phyloP scores from a whole-genome alignment of 257 asterid species.

The Nicotiana otophora region DNA sequence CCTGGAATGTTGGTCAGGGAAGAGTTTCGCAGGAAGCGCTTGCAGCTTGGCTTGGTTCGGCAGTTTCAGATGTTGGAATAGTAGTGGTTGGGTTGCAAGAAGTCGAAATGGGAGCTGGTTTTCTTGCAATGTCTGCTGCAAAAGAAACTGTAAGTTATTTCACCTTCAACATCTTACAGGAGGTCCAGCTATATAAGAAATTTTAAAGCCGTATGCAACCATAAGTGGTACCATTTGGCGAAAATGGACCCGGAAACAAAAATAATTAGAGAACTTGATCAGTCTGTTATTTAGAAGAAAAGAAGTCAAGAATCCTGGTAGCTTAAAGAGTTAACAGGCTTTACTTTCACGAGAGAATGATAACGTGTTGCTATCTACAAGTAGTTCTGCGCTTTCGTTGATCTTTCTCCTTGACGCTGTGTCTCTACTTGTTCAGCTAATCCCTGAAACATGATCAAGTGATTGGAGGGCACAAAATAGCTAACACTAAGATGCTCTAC shows the following conservation, averaged over 20 bases:
- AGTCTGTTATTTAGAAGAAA: not conserved
- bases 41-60: constrained; percentile 77
- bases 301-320: not conserved
- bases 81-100: constrained; percentile 91
- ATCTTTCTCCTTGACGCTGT: not conserved
- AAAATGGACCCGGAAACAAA: not conserved
- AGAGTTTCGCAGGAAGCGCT: constrained; percentile 87
- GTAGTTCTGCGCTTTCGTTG: not conserved
- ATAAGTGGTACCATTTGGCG: not conserved
- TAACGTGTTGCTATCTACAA: not conserved
- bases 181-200: not conserved
- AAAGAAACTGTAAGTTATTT: constrained; percentile 76
- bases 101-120: constrained; percentile 99
- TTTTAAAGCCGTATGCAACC: not conserved
- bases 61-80: constrained; percentile 65
- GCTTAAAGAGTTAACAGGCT: not conserved
- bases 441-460: not conserved
- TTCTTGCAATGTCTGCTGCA: constrained; percentile 98
- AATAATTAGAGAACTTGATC: not conserved
- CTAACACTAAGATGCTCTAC: not conserved
- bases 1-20: constrained; percentile 98
- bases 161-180: not conserved
- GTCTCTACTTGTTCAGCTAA: not conserved
- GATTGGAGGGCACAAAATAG: not conserved
- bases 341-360: not conserved